Evolutionary conservation across 441 rosid genomes (phyloP).

Genomic region (Melastoma candidum): DNA sequence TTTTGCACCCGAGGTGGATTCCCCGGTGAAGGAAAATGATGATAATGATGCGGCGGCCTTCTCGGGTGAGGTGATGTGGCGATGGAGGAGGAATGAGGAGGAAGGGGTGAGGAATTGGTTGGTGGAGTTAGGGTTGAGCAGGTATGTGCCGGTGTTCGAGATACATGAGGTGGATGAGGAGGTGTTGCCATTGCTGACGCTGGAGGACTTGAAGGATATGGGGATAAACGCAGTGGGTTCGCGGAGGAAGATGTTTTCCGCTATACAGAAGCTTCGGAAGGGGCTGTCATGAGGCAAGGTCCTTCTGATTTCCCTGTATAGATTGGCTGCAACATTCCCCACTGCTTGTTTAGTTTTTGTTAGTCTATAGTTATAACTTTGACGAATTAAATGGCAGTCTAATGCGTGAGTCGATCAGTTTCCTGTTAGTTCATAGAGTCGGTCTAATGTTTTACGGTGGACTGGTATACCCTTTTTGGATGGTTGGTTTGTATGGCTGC

Average conservation of each 20-base stretch:
- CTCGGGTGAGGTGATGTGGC: slow-evolving; percentile 35
- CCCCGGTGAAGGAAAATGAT: slow-evolving; percentile 40
- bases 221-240: slow-evolving; percentile 95
- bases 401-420: too few species aligned
- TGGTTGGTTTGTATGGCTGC: too few species aligned
- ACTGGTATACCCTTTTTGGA: too few species aligned
- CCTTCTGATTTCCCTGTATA: neutral
- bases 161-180: slow-evolving; percentile 96
- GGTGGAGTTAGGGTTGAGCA: slow-evolving; percentile 68
- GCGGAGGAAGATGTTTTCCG: slow-evolving; percentile 84
- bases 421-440: too few species aligned
- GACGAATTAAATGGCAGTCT: too few species aligned
- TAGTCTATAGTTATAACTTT: too few species aligned
- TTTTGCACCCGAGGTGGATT: slow-evolving; percentile 45
- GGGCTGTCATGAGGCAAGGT: slow-evolving; percentile 55
- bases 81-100: slow-evolving; percentile 5
- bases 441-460: too few species aligned
- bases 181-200: slow-evolving; percentile 78
- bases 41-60: slow-evolving; percentile 33
- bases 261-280: slow-evolving; percentile 75
- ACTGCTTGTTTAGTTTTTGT: too few species aligned
- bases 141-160: slow-evolving; percentile 82
- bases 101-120: slow-evolving; percentile 87
- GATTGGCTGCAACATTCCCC: too few species aligned
- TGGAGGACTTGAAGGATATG: slow-evolving; percentile 98